Evolutionary conservation across 2,329 filamentous ascomycete genomes (phyloP).

Genomic region (Botrytis elliptica): DNA sequence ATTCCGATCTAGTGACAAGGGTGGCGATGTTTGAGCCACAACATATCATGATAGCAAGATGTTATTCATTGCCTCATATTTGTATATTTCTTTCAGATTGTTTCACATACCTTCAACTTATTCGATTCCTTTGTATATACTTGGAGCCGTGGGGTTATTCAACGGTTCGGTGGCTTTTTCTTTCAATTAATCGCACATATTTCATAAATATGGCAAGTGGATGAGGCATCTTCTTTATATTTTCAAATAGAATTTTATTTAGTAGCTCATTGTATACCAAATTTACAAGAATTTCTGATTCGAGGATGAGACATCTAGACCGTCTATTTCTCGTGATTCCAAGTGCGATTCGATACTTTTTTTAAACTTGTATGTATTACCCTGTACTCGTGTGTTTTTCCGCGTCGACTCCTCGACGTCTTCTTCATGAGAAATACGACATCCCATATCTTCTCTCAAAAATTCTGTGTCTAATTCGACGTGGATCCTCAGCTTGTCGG

Average conservation of each 20-base stretch:
- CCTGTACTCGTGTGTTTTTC: too few species aligned
- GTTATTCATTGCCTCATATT: neutral
- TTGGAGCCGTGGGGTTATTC: neutral
- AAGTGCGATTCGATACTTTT: too few species aligned
- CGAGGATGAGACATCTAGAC: fast-evolving
- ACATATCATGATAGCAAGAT: fast-evolving
- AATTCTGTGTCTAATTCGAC: neutral
- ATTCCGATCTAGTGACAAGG: neutral
- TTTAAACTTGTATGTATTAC: too few species aligned
- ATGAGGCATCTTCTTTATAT: too few species aligned
- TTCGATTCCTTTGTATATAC: neutral
- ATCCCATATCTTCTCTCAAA: fast-evolving
- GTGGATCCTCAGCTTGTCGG: too few species aligned
- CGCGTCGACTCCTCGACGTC: too few species aligned
- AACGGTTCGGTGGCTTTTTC: neutral
- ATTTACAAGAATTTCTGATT: neutral
- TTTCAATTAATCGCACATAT: neutral
- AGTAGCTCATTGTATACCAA: neutral
- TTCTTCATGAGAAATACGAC: neutral
- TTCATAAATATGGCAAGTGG: neutral
- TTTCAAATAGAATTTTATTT: neutral
- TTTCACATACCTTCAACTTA: neutral
- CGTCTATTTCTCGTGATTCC: neutral
- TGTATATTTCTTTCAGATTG: neutral
- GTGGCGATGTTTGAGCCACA: fast-evolving